These are phyloP conservation scores for Flaveria trinervia DNA, from an alignment of 129 eudicot species.

Conservation along the genomic window DNA sequence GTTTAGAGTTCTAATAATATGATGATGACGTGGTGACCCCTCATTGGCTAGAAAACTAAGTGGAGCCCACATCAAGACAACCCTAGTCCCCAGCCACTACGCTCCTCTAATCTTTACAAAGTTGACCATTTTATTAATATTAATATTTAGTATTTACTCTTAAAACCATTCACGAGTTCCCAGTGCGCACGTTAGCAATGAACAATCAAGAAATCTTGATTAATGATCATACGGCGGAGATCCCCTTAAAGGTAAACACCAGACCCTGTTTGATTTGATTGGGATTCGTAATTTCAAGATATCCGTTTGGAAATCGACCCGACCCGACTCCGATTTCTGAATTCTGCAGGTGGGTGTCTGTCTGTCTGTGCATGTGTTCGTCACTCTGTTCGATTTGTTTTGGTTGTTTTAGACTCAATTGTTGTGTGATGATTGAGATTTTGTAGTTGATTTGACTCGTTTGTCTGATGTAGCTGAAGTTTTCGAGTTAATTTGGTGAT, in stretches of 20 bases:
- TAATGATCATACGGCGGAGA: slow-evolving; percentile 27
- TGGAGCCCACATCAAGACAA: slow-evolving; percentile 26
- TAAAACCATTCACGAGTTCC: slow-evolving; percentile 20
- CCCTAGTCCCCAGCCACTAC: slow-evolving; percentile 28
- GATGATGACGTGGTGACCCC: slow-evolving; percentile 1
- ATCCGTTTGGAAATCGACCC: slow-evolving; percentile 15
- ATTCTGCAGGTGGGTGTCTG: slow-evolving; percentile 24
- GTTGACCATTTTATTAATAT: slow-evolving; percentile 28
- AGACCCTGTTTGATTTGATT: slow-evolving; percentile 26
- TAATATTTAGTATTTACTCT: not conserved
- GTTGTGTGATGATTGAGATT: not conserved
- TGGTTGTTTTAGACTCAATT: slow-evolving; percentile 13
- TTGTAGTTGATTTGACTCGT: not conserved
- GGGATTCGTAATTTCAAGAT: slow-evolving; percentile 3
- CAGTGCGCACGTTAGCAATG: slow-evolving; percentile 26
- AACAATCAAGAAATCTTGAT: not conserved
- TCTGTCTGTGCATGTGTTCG: not conserved
- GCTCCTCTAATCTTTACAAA: slow-evolving; percentile 25
- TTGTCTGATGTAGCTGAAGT: not conserved
- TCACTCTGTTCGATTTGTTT: slow-evolving; percentile 8
- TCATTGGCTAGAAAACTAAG: not conserved
- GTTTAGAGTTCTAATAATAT: slow-evolving; percentile 20
- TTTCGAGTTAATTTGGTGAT: slow-evolving; percentile 1
- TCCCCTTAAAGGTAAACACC: slow-evolving; percentile 27
- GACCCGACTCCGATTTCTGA: slow-evolving; percentile 24